phyloP scores from a whole-genome alignment of 2,329 filamentous ascomycete species.

The Celoporthe dispersa region DNA sequence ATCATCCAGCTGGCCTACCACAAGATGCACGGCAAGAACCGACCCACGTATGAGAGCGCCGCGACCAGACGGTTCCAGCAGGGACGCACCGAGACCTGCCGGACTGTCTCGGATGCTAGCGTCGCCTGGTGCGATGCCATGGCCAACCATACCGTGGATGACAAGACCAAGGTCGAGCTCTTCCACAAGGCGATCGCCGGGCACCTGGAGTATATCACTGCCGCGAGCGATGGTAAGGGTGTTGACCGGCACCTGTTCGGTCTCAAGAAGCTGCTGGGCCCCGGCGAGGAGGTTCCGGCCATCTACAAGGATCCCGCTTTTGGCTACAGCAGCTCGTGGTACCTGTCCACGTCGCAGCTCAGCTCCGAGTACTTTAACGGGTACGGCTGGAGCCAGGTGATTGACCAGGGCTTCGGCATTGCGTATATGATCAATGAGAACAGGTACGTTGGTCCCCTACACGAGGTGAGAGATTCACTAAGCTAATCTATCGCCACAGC shows the following conservation, averaged over 20 bases:
- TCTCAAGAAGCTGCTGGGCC: slow-evolving; percentile 84
- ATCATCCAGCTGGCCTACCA: slow-evolving; percentile 96
- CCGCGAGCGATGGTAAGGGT: slow-evolving; percentile 88
- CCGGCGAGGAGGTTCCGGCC: slow-evolving; percentile 78
- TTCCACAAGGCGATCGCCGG: slow-evolving; percentile 82
- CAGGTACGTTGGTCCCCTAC: slow-evolving; percentile 59
- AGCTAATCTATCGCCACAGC: slow-evolving; percentile 49
- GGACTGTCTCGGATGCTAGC: slow-evolving; percentile 87
- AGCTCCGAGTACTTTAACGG: slow-evolving; percentile 98
- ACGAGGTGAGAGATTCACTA: not conserved
- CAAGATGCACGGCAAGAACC: slow-evolving; percentile 99
- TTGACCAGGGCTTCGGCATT: slow-evolving; percentile 94
- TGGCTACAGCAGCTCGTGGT: slow-evolving; percentile 85
- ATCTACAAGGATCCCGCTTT: slow-evolving; percentile 89
- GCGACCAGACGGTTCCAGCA: slow-evolving; percentile 94
- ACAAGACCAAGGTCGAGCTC: slow-evolving; percentile 69
- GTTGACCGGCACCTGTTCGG: slow-evolving; percentile 98
- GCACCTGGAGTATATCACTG: slow-evolving; percentile 88
- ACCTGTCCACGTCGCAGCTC: slow-evolving; percentile 84
- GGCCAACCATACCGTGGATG: slow-evolving; percentile 67
- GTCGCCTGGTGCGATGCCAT: slow-evolving; percentile 90
- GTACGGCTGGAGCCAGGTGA: slow-evolving; percentile 98
- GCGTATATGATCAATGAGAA: slow-evolving; percentile 99
- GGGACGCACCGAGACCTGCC: slow-evolving; percentile 94
- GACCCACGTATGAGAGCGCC: slow-evolving; percentile 96